Percentiles rank a stretch among this genome's conserved stretches.
These are phyloP conservation scores for Chytriomyces hyalinus DNA, from an alignment of 192 early-diverging fungal genomes.

Conservation along the genomic window DNA sequence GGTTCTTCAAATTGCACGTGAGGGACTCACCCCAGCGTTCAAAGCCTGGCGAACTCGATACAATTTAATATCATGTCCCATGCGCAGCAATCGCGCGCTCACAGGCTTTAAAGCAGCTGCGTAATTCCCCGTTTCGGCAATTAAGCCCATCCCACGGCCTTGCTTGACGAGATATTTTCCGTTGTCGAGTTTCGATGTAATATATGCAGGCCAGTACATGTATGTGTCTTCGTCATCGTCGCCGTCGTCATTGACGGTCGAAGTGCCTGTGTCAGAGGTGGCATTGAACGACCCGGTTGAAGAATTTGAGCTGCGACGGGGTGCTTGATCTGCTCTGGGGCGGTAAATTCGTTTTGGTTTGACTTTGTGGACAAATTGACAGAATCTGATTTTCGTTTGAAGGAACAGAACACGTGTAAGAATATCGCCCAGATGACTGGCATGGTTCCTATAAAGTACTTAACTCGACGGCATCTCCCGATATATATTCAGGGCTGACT, in stretches of 20 bases:
- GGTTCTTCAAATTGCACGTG: neutral
- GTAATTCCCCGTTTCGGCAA: constrained; percentile 9
- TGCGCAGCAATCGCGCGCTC: neutral
- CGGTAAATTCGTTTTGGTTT: too few species aligned
- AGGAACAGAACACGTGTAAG: neutral
- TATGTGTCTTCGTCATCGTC: constrained; percentile 32
- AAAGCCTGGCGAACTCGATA: neutral
- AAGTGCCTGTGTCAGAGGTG: neutral
- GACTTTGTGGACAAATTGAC: neutral
- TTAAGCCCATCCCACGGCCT: constrained; percentile 15
- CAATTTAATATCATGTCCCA: constrained; percentile 14
- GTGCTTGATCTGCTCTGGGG: neutral
- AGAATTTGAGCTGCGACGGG: neutral
- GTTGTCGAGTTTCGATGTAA: constrained; percentile 4
- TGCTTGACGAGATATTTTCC: constrained; percentile 1
- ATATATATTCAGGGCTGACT: neutral
- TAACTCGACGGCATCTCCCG: constrained; percentile 32
- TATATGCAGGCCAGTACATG: constrained; percentile 11
- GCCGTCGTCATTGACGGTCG: neutral
- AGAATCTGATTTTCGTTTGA: neutral
- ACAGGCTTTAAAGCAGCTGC: constrained; percentile 7
- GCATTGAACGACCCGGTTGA: neutral
- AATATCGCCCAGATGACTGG: neutral
- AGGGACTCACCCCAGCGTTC: neutral
- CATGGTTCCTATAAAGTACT: neutral